Percentiles rank a stretch among this genome's conserved stretches.
phyloP scores from a whole-genome alignment of 345 rosid species.

The Firmiana major region DNA sequence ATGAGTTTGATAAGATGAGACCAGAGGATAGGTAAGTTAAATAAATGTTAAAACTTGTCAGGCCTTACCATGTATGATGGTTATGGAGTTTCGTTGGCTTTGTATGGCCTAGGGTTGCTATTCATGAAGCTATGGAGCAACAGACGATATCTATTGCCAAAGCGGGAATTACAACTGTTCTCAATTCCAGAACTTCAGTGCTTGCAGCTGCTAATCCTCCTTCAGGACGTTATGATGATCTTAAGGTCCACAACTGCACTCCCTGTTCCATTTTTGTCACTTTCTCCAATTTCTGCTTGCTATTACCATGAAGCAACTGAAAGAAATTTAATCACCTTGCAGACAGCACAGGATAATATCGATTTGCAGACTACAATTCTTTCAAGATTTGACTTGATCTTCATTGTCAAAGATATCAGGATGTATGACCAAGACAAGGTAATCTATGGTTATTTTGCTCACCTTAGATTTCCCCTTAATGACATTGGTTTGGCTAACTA shows the following conservation, averaged over 20 bases:
- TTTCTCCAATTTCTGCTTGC: constrained; percentile 4
- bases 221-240: constrained; percentile 97
- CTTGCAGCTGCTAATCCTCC: constrained; percentile 99
- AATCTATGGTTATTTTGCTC: constrained; percentile 12
- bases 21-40: constrained; percentile 82
- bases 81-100: constrained; percentile 1
- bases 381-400: constrained; percentile 92
- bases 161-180: constrained; percentile 98
- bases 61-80: background rate
- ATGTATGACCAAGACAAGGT: constrained; percentile 89
- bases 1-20: constrained; percentile 98
- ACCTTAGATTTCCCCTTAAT: background rate
- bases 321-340: constrained; percentile 20
- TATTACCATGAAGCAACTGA: constrained; percentile 15
- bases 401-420: constrained; percentile 89
- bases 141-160: constrained; percentile 98
- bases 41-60: background rate
- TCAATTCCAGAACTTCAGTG: constrained; percentile 94
- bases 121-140: constrained; percentile 99
- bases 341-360: constrained; percentile 94
- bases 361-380: constrained; percentile 96
- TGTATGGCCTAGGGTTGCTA: constrained; percentile 68
- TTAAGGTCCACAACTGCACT: constrained; percentile 50
- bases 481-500: background rate
- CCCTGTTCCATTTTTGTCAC: background rate